Evolutionary conservation across 148 eudicot genomes (phyloP), one percentile per base, ranked within the genome.

Genomic region (Chenopodium quinoa): DNA sequence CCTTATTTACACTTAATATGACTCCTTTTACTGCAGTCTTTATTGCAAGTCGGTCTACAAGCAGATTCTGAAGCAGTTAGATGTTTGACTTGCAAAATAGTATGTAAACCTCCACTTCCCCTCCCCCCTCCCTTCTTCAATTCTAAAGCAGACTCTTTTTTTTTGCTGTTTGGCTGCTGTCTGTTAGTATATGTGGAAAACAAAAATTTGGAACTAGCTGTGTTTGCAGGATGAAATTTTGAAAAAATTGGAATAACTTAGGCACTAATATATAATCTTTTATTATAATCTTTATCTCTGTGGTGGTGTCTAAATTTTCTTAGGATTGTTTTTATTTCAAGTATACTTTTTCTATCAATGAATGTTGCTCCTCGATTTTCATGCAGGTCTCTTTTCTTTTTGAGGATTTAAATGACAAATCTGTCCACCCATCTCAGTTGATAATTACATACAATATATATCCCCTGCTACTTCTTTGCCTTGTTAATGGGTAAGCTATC

Each of bases 391-490:
- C 92, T 80, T 90, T 81, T 83, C 92, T 96, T 73, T 84, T 91
- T 76, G 94, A 91, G 83, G 87, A 88, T 82, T 83, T 83, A 63
- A 83, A 88, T 85, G 91, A 86, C 72, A 86, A 80, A 31, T 77
- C 83, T 77, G 81, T 86, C 68, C 75, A 74, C 87, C 90, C 93
- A 73, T 82, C 86, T 25, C 91, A 82, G 83, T 84, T 96, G 81
- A 66, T 96, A 76, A 79, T 84, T 67, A 81, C 90, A 71, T 66
- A 89, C 78, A 86, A 88, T 70, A 83, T 96, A 82, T 92, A 96
- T 87, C 98, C 93, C 7, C 86, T 86, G 83, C 86, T 96, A 84
- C 98, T 96, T 87, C 85, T 87, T 80, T 92, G 99, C 88, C 92
- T 96, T 78, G 80, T 88, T 75, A 86, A 90, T 76, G 91, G 99